These are phyloP conservation scores for Trichophyton simii DNA, from an alignment of 2,329 filamentous ascomycete genomes.

Conservation along the genomic window DNA sequence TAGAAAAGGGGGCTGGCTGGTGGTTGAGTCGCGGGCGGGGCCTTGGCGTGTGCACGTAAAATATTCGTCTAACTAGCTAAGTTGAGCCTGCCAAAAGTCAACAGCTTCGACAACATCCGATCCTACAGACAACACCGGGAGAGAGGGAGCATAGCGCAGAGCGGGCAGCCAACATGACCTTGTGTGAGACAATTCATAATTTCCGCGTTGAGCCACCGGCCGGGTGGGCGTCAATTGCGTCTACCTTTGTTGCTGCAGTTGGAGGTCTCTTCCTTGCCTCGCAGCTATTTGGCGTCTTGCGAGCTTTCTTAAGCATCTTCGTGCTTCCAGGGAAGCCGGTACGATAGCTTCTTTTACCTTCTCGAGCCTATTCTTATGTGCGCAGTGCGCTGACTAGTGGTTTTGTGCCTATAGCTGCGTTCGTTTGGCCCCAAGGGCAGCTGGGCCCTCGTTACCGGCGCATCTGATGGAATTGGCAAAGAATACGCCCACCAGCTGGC, in stretches of 20 bases:
- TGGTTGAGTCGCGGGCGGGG: not conserved
- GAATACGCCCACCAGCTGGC: constrained; percentile 89
- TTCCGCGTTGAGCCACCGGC: constrained; percentile 25
- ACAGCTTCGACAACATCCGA: not conserved
- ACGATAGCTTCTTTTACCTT: constrained; percentile 14
- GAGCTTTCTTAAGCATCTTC: constrained; percentile 55
- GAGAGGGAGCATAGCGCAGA: not conserved
- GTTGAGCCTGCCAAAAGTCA: not conserved
- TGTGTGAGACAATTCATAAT: constrained; percentile 17
- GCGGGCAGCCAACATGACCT: not conserved
- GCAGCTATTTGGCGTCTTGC: constrained; percentile 47
- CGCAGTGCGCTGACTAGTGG: not conserved
- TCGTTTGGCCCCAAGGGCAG: constrained; percentile 84
- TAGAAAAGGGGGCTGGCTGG: not conserved
- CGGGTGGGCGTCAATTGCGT: constrained; percentile 26
- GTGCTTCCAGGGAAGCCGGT: constrained; percentile 45
- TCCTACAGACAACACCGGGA: not conserved
- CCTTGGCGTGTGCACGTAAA: not conserved
- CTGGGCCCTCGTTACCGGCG: constrained; percentile 90
- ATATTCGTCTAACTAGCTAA: not conserved
- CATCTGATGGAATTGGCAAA: constrained; percentile 92
- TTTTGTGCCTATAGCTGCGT: constrained; percentile 48
- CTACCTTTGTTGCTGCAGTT: constrained; percentile 27
- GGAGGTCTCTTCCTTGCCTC: constrained; percentile 48
- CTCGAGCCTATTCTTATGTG: not conserved